These are phyloP conservation scores for Yamadazyma kitorensis DNA, from an alignment of 805 yeast genomes.

Conservation along the genomic window DNA sequence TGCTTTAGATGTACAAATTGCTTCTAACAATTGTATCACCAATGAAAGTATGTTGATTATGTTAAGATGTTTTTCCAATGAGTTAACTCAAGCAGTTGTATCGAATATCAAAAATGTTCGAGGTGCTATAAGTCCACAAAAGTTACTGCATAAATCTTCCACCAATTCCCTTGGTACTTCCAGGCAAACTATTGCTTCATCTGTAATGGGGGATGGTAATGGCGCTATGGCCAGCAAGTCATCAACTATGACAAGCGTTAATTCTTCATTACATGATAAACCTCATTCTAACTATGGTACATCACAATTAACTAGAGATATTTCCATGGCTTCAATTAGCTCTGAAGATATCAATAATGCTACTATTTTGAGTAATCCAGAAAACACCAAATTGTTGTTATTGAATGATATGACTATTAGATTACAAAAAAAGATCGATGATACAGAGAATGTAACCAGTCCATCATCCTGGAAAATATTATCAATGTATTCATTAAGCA, in stretches of 20 bases:
- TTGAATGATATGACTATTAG: slow-evolving; percentile 34
- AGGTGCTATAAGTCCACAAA: slow-evolving; percentile 20
- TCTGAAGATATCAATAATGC: slow-evolving; percentile 19
- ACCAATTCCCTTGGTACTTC: slow-evolving; percentile 12
- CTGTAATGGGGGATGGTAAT: slow-evolving; percentile 30
- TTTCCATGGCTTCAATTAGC: slow-evolving; percentile 19
- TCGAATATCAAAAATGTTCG: slow-evolving; percentile 26
- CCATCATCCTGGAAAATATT: slow-evolving; percentile 44
- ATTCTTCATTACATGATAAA: slow-evolving; percentile 8
- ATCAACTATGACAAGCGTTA: slow-evolving; percentile 23
- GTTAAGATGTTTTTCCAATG: slow-evolving; percentile 31
- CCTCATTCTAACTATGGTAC: too few species aligned
- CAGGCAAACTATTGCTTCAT: slow-evolving; percentile 31
- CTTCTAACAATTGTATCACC: slow-evolving; percentile 30
- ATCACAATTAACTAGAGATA: slow-evolving; percentile 13
- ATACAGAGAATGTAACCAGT: slow-evolving; percentile 23
- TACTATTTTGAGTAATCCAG: slow-evolving; percentile 22
- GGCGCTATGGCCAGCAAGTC: slow-evolving; percentile 20
- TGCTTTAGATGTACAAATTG: slow-evolving; percentile 39
- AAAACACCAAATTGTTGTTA: slow-evolving; percentile 19
- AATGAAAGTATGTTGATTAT: slow-evolving; percentile 25
- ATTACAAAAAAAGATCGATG: slow-evolving; percentile 34
- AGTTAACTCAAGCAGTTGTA: slow-evolving; percentile 22
- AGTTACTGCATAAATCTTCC: slow-evolving; percentile 12
- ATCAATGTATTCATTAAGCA: slow-evolving; percentile 35